Percentiles rank a stretch among this genome's conserved stretches.
phyloP scores from a whole-genome alignment of 1,284 basidiomycete genomes.

The Amylostereum areolatum region DNA sequence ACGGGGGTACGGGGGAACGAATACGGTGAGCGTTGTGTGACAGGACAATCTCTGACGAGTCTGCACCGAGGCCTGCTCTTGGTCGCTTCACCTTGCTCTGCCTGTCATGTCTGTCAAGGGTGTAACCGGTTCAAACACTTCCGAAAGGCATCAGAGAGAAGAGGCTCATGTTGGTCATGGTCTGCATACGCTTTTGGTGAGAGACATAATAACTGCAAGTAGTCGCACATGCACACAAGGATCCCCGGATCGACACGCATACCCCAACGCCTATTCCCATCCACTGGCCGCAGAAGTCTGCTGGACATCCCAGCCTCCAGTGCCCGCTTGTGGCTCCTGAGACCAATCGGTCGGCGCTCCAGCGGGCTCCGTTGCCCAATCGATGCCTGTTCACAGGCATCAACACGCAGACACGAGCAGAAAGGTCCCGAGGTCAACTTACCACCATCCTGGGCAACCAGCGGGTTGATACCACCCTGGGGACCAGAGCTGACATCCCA shows the following conservation, averaged over 20 bases:
- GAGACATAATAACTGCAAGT: slow-evolving; percentile 8
- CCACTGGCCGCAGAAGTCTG: slow-evolving; percentile 33
- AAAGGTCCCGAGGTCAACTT: slow-evolving; percentile 19
- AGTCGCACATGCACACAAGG: slow-evolving; percentile 16
- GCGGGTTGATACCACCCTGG: slow-evolving; percentile 71
- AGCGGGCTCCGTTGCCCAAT: slow-evolving; percentile 75
- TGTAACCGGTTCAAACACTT: too few relatives aligned
- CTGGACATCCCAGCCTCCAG: slow-evolving; percentile 56
- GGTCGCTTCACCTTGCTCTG: too few relatives aligned
- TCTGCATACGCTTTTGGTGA: slow-evolving; percentile 19
- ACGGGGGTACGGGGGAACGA: too few relatives aligned
- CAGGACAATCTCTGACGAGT: too few relatives aligned
- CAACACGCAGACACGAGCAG: slow-evolving; percentile 5
- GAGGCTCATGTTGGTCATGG: slow-evolving; percentile 20
- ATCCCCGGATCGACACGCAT: slow-evolving; percentile 6
- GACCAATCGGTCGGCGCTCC: slow-evolving; percentile 73
- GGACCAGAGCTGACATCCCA: slow-evolving; percentile 77
- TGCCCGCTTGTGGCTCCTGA: slow-evolving; percentile 58
- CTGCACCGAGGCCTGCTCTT: too few relatives aligned
- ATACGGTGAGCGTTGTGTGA: too few relatives aligned
- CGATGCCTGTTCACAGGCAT: slow-evolving; percentile 55
- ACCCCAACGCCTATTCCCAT: slow-evolving; percentile 49
- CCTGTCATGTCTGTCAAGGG: too few relatives aligned
- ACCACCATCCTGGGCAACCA: slow-evolving; percentile 68
- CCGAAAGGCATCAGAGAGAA: too few relatives aligned